Conservation (phyloP, 1,139 yeast species). For the Nadsonia commutata region DNA sequence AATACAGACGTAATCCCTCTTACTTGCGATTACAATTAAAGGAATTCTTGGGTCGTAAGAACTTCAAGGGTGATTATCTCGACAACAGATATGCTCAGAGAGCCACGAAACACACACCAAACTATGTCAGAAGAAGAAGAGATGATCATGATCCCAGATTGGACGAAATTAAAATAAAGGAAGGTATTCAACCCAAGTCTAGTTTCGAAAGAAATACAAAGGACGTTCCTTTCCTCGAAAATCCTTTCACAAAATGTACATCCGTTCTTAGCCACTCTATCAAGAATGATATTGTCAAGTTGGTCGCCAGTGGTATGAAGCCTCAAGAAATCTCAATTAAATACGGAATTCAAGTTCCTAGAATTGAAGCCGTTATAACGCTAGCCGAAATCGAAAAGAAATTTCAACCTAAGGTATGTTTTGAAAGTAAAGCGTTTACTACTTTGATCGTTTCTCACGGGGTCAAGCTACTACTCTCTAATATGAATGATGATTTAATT, state of each 20-base stretch:
- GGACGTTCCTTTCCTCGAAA: slow-evolving; percentile 3
- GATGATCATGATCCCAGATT: slow-evolving; percentile 2
- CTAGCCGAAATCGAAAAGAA: slow-evolving; percentile 49
- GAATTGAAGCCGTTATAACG: slow-evolving; percentile 73
- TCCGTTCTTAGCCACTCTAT: slow-evolving; percentile 1
- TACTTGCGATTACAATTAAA: slow-evolving; percentile 3
- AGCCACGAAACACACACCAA: slow-evolving; percentile 3
- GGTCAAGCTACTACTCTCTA: no score
- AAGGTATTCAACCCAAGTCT: not conserved
- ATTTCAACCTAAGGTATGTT: slow-evolving; percentile 49
- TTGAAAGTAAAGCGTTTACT: no score
- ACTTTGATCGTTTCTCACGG: no score
- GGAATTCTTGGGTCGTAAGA: slow-evolving; percentile 4
- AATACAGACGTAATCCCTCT: slow-evolving; percentile 1
- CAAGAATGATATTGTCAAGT: slow-evolving; percentile 44
- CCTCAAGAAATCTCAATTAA: slow-evolving; percentile 66
- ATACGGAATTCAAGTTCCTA: slow-evolving; percentile 66
- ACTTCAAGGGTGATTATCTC: slow-evolving; percentile 5
- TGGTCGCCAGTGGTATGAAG: slow-evolving; percentile 38
- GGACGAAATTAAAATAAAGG: not conserved
- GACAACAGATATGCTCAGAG: slow-evolving; percentile 3
- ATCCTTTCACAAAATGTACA: slow-evolving; percentile 6
- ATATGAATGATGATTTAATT: slow-evolving; percentile 33
- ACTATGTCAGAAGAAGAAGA: slow-evolving; percentile 1
- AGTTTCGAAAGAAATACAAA: not conserved